A percentile compares a stretch with the other conserved stretches of the same genome.
Evolutionary conservation across 2,329 filamentous ascomycete species (phyloP).

Genomic region (Xylaria multiplex): DNA sequence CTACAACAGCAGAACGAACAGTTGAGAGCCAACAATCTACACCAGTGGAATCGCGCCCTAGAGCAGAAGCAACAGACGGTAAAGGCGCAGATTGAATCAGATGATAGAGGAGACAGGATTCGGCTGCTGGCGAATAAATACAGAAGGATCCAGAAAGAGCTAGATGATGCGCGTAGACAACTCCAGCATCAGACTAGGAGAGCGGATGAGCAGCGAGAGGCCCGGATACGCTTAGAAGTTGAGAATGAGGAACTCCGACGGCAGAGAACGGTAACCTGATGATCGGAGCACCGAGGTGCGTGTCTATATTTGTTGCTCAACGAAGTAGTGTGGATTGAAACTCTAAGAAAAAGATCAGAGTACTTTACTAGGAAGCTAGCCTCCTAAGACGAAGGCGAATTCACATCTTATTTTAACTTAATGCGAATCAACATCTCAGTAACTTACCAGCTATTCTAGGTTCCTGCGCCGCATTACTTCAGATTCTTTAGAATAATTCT

Average conservation of each 20-base stretch:
- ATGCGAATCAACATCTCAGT: background rate
- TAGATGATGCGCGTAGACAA: background rate
- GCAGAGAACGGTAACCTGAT: background rate
- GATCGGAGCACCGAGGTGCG: background rate
- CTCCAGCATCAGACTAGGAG: constrained; percentile 6
- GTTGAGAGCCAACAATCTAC: background rate
- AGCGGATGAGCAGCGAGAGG: constrained; percentile 10
- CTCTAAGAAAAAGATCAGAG: background rate
- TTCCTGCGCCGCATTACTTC: no score
- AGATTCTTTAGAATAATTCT: no score
- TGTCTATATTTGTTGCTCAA: background rate
- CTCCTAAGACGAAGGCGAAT: no score
- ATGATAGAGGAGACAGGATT: background rate
- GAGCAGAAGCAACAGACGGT: background rate
- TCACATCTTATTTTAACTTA: no score
- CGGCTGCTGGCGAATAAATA: background rate
- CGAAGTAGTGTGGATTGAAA: background rate
- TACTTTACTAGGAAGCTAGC: background rate
- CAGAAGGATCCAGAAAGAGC: background rate
- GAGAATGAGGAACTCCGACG: constrained; percentile 11
- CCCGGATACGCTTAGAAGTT: background rate
- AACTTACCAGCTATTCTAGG: no score
- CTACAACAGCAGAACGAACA: background rate
- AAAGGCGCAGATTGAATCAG: constrained; percentile 1
- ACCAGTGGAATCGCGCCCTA: background rate